Base-by-base conservation (phyloP, 106 monocot species). In the Platanthera guangdongensis region DNA sequence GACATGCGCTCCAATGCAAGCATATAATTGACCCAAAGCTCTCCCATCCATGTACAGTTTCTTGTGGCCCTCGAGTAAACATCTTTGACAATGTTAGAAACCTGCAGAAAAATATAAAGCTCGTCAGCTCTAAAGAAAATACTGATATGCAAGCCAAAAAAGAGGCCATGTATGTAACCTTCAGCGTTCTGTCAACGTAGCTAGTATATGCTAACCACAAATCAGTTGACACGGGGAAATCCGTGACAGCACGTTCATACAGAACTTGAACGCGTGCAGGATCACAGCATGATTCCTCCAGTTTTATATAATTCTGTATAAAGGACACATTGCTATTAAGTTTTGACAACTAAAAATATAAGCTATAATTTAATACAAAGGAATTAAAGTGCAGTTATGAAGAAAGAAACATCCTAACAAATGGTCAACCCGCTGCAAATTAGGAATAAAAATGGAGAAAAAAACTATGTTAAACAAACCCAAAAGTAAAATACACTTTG, bases 251-350 rank as follows among this genome's bases (percentile, higher is more conserved):
- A 77, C 97, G 87, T 73, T 99, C 97, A 85, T 90, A 99, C 8
- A 99, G 81, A 75, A 88, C 76, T 83, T 94, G 94, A 76, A 99
- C 97, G 72, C 97, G 94, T 78, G 86, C 88, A 82, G 97, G 97
- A 75, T 94, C 86, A 11, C 94, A 92, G 62, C 59, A 79, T 49
- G 88, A 83, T 55, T 94, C 97, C 79, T 99, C 97, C 84, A 92
- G 89, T 81, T 92, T 99, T 32, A 94, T 82, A 67, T 99, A 99
- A 46, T 81, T 92, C 97, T 99, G 89, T 77, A 90, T 53, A 11
- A 80, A 75, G 25, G 21, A 80, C 18, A 51, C 49, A 71, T 65
- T 30, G 65, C 25, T 65, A 65, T 65, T 65, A 65, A 30, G 8
- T 65, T 39, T 12, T 65, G 25, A 12, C 4, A 10, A 65, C 28